Evolutionary conservation across 2,329 filamentous ascomycete genomes (phyloP), one percentile per base, ranked within the genome.

Genomic region (Sporothrix pallida): DNA sequence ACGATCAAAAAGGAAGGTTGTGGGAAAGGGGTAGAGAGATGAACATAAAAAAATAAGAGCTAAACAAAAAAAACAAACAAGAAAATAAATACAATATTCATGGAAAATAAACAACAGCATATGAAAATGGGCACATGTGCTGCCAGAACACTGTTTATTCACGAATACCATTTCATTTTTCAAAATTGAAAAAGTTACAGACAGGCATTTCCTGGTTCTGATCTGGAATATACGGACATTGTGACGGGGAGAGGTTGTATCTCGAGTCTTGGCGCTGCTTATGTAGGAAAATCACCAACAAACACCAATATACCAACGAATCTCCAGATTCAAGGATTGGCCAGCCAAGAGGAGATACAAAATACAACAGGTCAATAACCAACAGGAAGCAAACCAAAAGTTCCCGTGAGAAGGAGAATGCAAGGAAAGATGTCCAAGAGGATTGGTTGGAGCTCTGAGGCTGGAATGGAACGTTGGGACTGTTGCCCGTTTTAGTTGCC

Each of bases 311-410:
- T n/a, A 5, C 48, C 48, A 50, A 50, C 48, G 13, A 17, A 37
- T 54, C 56, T 20, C 54, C 54, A 26, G 20, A 56, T 56, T 56
- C 20, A 56, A 56, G 54, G 26, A 26, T 26, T 20, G 8, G 20
- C 31, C n/a, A 56, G 54, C 54, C 54, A 56, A 26, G 54, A 56
- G 17, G 17, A 54, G 17, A 3, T 17, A 7, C 15, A 52, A 17
- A 7, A 17, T 7, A 54, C 52, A 6, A 9, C 52, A 20, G 31
- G 31, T 37, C 48, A 50, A 9, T 9, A 31, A 58, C 56, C 56
- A 58, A 58, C 56, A 56, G 56, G 56, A 58, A 58, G 56, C 56
- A 31, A 15, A 31, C 6, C 12, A 58, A 58, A 58, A 58, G 56
- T 58, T 58, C 56, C 56, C 56, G 56, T 58, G 56, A 58, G 56